phyloP scores from a whole-genome alignment of 805 yeast genomes.

The Hanseniaspora nectarophila region DNA sequence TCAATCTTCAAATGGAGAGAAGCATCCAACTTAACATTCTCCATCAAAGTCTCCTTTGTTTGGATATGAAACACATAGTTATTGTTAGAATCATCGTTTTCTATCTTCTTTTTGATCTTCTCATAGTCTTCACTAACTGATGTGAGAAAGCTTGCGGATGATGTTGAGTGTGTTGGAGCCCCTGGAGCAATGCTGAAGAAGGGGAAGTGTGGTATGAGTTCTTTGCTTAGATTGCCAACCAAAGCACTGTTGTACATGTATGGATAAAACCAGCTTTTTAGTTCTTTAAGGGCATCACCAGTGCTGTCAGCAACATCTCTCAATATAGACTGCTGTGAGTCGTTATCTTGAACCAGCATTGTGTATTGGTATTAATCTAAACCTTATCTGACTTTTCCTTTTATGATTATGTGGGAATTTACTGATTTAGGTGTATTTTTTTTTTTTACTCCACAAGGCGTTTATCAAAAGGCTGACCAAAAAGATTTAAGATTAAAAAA shows the following conservation, averaged over 20 bases:
- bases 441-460: too few relatives aligned
- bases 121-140: background rate
- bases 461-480: too few relatives aligned
- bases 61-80: background rate
- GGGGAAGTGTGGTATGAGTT: background rate
- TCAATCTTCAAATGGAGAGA: background rate
- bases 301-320: background rate
- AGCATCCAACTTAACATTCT: background rate
- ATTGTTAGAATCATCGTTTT: background rate
- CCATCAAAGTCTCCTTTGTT: background rate
- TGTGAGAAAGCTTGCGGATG: too few relatives aligned
- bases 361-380: background rate
- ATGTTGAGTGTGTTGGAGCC: background rate
- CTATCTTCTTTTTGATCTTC: background rate
- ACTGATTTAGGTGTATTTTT: too few relatives aligned
- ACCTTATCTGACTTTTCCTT: too few relatives aligned
- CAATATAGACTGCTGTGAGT: background rate
- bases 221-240: too few relatives aligned
- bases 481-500: too few relatives aligned
- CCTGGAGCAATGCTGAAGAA: background rate
- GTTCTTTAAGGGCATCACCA: background rate
- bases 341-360: background rate
- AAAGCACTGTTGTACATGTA: background rate
- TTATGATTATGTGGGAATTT: too few relatives aligned
- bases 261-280: background rate